Percentiles rank a stretch among this genome's conserved stretches.
Evolutionary conservation across 2,329 filamentous ascomycete species (phyloP).

Genomic region (Cladophialophora yegresii): DNA sequence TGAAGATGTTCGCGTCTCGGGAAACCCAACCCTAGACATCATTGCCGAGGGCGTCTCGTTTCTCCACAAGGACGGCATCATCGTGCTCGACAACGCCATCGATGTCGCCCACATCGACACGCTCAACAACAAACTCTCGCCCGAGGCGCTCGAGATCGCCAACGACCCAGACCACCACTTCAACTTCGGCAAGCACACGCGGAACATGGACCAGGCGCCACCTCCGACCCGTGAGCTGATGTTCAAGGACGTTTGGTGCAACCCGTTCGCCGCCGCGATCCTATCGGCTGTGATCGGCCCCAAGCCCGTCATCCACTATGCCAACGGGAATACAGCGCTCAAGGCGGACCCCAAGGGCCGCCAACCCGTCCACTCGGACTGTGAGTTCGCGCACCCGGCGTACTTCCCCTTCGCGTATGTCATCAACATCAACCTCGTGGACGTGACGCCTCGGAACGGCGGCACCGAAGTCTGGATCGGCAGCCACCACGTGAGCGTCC

Average conservation of each 20-base stretch:
- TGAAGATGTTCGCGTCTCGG: conserved; percentile 26
- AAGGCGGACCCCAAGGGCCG: conserved; percentile 40
- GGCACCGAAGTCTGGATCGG: conserved; percentile 57
- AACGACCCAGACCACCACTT: conserved; percentile 36
- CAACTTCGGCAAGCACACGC: conserved; percentile 42
- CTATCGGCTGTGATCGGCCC: conserved; percentile 45
- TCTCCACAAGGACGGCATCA: conserved; percentile 44
- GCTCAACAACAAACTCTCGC: conserved; percentile 38
- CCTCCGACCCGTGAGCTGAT: conserved; percentile 42
- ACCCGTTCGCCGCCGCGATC: conserved; percentile 44
- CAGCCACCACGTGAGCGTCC: conserved; percentile 47
- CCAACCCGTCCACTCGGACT: conserved; percentile 49
- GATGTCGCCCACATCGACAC: conserved; percentile 40
- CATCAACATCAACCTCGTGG: conserved; percentile 52
- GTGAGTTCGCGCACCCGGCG: conserved; percentile 51
- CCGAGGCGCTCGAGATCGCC: conserved; percentile 42
- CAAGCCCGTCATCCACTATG: conserved; percentile 43
- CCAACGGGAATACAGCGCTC: conserved; percentile 47
- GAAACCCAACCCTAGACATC: conserved; percentile 28
- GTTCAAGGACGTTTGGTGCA: conserved; percentile 45
- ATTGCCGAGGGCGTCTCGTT: conserved; percentile 34
- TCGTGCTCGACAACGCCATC: conserved; percentile 45
- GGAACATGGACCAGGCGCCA: conserved; percentile 49
- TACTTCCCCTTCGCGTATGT: conserved; percentile 53
- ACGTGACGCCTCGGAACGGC: conserved; percentile 51